Evolutionary conservation across 1,139 yeast species (phyloP), one percentile per base, ranked within the genome.

Genomic region (Blastobotrys apis): DNA sequence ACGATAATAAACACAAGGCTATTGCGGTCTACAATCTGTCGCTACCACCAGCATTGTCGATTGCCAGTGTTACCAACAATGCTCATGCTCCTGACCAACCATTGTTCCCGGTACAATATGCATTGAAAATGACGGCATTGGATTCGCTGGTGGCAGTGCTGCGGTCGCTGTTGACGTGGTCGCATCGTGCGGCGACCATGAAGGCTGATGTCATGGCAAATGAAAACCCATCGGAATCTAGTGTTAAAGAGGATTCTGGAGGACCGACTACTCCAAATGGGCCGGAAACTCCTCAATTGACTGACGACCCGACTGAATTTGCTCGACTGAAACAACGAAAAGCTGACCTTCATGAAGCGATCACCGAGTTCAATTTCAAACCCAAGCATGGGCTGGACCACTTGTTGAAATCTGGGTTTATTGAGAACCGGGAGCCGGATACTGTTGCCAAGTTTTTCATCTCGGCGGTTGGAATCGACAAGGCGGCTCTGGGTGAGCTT

Each of bases 401-500:
- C 45, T 73, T 92, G 48, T 56, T 84, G 19, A 73, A 72, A 16
- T 72, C 80, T 45, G 81, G 82, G 0, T 84, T 92, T 56, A 73
- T 94, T 41, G 62, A 66, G 13, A 72, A 79, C 19, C 74, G 75
- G 32, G 72, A 75, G 1, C 90, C 97, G 1, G 60, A 57, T 3
- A 78, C 77, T 8, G 79, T 94, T 52, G 97, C 97, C 0, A 63
- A 66, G 45, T 87, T 94, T 62, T 68, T 94, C 44, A 66, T 87
- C 41, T 72, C 73, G 15, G 85, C 92, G 1, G 95, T 84, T 37
- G 88, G 92, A 0, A 70, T 94, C 43, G 95, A 90, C 62, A 84
- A 90, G 60, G 76, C 92, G 0, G 77, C 77, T 4, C 74, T 94
- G 49, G 99, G 99, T 43, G 98, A 90, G 57, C 94, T 74, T 58